Conservation (phyloP, 257 asterid genomes). For the Lycium ferocissimum region DNA sequence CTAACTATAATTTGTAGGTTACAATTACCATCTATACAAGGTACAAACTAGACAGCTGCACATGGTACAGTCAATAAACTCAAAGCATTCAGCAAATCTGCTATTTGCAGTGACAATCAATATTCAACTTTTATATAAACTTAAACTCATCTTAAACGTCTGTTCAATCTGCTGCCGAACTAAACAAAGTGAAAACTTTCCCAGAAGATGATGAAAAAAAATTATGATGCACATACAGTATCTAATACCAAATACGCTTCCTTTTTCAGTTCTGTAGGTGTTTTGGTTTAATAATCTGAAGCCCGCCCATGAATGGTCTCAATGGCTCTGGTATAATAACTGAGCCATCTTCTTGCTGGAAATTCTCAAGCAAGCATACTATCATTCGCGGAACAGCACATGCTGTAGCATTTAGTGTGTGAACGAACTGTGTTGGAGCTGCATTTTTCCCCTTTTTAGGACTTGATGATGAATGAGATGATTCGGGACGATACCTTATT, state of each 20-base stretch:
- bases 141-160: not conserved
- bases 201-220: not conserved
- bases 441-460: slow-evolving; percentile 70
- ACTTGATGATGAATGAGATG: slow-evolving; percentile 40
- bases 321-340: slow-evolving; percentile 74
- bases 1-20: not conserved
- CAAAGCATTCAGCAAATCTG: not conserved
- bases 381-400: slow-evolving; percentile 98
- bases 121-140: not conserved
- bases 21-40: not conserved
- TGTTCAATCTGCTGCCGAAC: slow-evolving; percentile 25
- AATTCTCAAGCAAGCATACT: slow-evolving; percentile 92
- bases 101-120: not conserved
- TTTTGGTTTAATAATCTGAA: slow-evolving; percentile 28
- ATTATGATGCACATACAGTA: not conserved
- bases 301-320: slow-evolving; percentile 93
- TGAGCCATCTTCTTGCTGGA: slow-evolving; percentile 95
- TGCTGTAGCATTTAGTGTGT: slow-evolving; percentile 93
- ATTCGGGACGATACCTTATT: slow-evolving; percentile 83
- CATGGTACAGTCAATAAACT: not conserved
- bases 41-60: not conserved
- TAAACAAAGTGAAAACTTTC: not conserved
- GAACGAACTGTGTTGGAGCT: slow-evolving; percentile 75
- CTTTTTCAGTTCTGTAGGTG: not conserved
- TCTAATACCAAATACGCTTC: slow-evolving; percentile 1